Conservation (phyloP, 805 yeast genomes). For the Zygoascus tannicola region DNA sequence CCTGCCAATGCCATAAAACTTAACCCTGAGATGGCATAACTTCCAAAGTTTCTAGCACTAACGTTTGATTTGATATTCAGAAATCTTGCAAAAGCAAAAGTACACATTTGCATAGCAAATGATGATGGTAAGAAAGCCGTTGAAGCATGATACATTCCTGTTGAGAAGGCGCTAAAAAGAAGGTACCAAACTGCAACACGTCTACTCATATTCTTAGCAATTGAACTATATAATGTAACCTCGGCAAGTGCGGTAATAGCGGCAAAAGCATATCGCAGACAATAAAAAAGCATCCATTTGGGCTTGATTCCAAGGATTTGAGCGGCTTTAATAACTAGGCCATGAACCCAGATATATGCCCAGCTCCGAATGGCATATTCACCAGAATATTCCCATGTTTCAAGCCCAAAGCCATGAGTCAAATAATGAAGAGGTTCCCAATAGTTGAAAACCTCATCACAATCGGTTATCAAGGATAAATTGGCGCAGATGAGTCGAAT, state of each 20-base stretch:
- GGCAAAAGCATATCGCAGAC: constrained; percentile 40
- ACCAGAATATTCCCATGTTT: constrained; percentile 96
- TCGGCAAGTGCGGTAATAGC: constrained; percentile 42
- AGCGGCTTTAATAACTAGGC: constrained; percentile 18
- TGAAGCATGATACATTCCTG: constrained; percentile 87
- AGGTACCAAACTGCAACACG: constrained; percentile 51
- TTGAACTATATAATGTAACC: constrained; percentile 36
- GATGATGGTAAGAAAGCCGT: constrained; percentile 80
- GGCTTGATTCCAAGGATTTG: constrained; percentile 16
- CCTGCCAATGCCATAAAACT: constrained; percentile 40
- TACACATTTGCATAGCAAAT: constrained; percentile 48
- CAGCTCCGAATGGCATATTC: constrained; percentile 81
- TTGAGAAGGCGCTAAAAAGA: constrained; percentile 49
- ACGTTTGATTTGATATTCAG: constrained; percentile 6
- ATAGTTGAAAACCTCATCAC: constrained; percentile 87
- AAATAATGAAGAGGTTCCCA: constrained; percentile 88
- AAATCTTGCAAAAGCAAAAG: constrained; percentile 25
- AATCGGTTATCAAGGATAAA: constrained; percentile 70
- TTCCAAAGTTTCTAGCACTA: constrained; percentile 9
- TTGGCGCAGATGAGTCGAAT: constrained; percentile 34
- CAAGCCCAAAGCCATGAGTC: constrained; percentile 75
- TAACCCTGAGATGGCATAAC: constrained; percentile 37
- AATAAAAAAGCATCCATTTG: constrained; percentile 37
- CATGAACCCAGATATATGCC: constrained; percentile 52
- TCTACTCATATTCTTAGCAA: constrained; percentile 30